These are phyloP conservation scores for Marchantia paleacea DNA, from an alignment of 225 moss, liverwort and hornwort species.

Conservation along the genomic window DNA sequence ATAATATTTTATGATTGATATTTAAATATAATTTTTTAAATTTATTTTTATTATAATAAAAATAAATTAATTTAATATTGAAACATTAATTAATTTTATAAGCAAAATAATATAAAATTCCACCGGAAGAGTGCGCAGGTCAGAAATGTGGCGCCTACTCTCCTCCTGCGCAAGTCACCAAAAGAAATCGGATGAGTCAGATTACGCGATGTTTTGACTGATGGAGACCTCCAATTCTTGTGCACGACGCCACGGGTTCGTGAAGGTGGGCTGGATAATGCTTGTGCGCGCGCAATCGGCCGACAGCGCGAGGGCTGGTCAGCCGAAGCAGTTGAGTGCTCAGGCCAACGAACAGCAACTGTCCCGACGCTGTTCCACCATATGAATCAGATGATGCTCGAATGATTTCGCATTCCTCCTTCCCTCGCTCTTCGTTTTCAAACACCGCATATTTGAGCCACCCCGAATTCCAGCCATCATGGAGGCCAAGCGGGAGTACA, in stretches of 20 bases:
- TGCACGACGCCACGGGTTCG: not conserved
- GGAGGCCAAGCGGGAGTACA: constrained; percentile 30
- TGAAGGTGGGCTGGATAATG: not conserved
- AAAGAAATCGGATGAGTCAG: too few relatives aligned
- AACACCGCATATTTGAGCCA: not conserved
- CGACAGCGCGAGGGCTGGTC: not conserved
- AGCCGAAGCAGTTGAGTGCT: constrained; percentile 16
- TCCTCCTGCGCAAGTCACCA: too few relatives aligned
- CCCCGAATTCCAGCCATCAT: not conserved
- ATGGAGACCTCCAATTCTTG: not conserved
- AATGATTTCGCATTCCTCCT: not conserved
- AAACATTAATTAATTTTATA: too few relatives aligned
- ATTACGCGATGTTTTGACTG: too few relatives aligned
- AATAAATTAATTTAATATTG: too few relatives aligned
- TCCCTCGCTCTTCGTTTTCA: not conserved
- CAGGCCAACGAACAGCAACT: constrained; percentile 16
- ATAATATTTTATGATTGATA: too few relatives aligned
- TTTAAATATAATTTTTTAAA: too few relatives aligned
- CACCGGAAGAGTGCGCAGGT: too few relatives aligned
- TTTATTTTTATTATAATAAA: too few relatives aligned
- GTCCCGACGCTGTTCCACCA: not conserved
- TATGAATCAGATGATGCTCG: not conserved
- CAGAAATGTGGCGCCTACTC: too few relatives aligned
- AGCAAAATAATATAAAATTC: too few relatives aligned
- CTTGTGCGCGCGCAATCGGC: not conserved